A percentile compares a stretch with the other conserved stretches of the same genome.
phyloP scores from a whole-genome alignment of 2,329 filamentous ascomycete genomes.

The Dactylellina haptotyla region DNA sequence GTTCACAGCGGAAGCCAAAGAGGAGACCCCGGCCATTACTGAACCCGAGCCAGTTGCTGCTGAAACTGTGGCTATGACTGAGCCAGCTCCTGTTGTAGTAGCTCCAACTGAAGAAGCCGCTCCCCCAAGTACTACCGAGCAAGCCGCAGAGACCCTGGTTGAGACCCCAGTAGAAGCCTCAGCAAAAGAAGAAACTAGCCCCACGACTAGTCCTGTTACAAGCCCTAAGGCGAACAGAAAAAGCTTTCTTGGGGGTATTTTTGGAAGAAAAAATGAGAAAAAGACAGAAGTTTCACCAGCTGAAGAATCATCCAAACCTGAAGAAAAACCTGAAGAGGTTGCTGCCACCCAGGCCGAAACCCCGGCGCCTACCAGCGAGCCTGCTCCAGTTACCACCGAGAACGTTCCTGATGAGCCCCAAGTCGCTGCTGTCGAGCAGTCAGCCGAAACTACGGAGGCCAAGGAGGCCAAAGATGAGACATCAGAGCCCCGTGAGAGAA shows the following conservation, averaged over 20 bases:
- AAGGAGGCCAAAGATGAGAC: slow-evolving; percentile 30
- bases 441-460: slow-evolving; percentile 7
- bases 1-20: slow-evolving; percentile 58
- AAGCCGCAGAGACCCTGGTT: slow-evolving; percentile 22
- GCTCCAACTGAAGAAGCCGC: slow-evolving; percentile 55
- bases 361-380: slow-evolving; percentile 6
- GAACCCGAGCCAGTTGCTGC: slow-evolving; percentile 45
- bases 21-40: slow-evolving; percentile 53
- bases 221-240: slow-evolving; percentile 48
- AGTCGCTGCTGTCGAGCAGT: slow-evolving; percentile 18
- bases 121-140: background rate
- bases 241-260: slow-evolving; percentile 41
- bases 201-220: slow-evolving; percentile 45
- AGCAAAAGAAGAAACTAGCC: slow-evolving; percentile 49
- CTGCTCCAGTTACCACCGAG: slow-evolving; percentile 15
- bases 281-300: slow-evolving; percentile 32
- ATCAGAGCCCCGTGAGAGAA: background rate
- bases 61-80: slow-evolving; percentile 55
- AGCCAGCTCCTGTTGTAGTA: slow-evolving; percentile 56
- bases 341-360: slow-evolving; percentile 14
- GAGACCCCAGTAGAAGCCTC: too few relatives aligned
- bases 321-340: background rate
- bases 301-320: slow-evolving; percentile 38
- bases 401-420: slow-evolving; percentile 16
- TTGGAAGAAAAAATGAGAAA: slow-evolving; percentile 39